Base-by-base conservation (phyloP, 2,329 filamentous ascomycete genomes). In the Leptographium lundbergii region DNA sequence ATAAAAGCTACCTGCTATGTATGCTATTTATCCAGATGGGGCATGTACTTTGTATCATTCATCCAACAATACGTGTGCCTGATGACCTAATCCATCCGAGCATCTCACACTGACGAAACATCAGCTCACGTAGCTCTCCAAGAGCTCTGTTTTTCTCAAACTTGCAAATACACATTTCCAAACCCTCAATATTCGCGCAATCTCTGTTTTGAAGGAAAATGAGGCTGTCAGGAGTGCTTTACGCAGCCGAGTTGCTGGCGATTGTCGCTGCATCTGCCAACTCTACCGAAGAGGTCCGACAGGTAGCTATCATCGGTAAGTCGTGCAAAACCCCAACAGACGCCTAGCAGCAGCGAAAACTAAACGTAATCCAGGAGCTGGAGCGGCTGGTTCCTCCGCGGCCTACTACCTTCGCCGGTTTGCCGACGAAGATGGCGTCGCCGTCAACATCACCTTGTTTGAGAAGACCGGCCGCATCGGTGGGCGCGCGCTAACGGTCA, bases 401-500 rank as follows among this genome's bases (percentile, higher is more conserved):
- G 91, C 94, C 0, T 96, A 94, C 71, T 84, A 92, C 67, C 77
- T 99, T 54, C 79, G 80, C 47, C 82, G 86, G 67, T 91, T 85
- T 70, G 87, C 89, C 25, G 72, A 81, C 4, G 72, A 81, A 60
- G 76, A 78, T n/a, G 75, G 74, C 22, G 71, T 87, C 22, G 74
- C 78, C 2, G 69, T 92, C 60, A 87, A 95, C 64, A 86, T 97
- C 66, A 95, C 91, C 25, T 77, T 99, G 32, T 96, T 92, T 69
- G 94, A 99, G 68, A 87, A 86, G 65, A 84, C 83, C 19, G 70
- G 76, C 36, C 89, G 85, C 65, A 79, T 97, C 51, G 94, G 94
- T 34, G 94, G 94, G 10, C 88, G 94, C 29, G 88, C 88, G 9
- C 88, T 91, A 34, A 97, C 91, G 0, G 87, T 96, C 22, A 77